Percentiles rank a stretch among this genome's conserved stretches.
phyloP scores from a whole-genome alignment of 768 basidiomycete species.

The Tulasnella sp. region DNA sequence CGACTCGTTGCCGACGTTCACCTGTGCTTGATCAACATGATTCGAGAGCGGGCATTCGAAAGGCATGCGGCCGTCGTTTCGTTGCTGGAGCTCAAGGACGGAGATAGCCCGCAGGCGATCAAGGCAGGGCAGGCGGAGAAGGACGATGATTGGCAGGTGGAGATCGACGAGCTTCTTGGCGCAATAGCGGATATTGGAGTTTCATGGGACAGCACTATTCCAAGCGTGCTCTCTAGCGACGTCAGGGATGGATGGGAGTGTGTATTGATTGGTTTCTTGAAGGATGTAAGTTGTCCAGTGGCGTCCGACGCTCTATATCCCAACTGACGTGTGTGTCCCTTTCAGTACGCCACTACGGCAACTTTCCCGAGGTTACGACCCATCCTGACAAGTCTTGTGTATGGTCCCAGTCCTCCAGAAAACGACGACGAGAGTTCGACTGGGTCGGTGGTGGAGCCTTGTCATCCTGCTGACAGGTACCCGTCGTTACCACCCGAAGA shows the following conservation, averaged over 20 bases:
- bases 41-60: conserved; percentile 77
- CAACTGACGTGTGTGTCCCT: conserved; percentile 28
- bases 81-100: conserved; percentile 47
- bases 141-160: conserved; percentile 45
- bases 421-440: conserved; percentile 35
- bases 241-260: conserved; percentile 90
- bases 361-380: conserved; percentile 75
- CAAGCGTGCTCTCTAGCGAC: conserved; percentile 71
- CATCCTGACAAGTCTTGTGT: conserved; percentile 72
- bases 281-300: conserved; percentile 66
- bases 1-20: conserved; percentile 85
- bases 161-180: conserved; percentile 60
- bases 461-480: conserved; percentile 67
- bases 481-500: conserved; percentile 71
- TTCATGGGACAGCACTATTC: conserved; percentile 72
- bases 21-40: conserved; percentile 83
- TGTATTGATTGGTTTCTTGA: conserved; percentile 82
- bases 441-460: conserved; percentile 30
- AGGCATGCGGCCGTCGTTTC: conserved; percentile 77
- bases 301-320: not conserved
- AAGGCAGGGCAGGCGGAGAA: conserved; percentile 48
- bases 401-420: conserved; percentile 56
- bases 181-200: conserved; percentile 82
- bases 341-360: conserved; percentile 70
- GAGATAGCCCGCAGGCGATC: conserved; percentile 40